phyloP scores from a whole-genome alignment of 2,329 filamentous ascomycete species.

The Phialemonium atrogriseum region DNA sequence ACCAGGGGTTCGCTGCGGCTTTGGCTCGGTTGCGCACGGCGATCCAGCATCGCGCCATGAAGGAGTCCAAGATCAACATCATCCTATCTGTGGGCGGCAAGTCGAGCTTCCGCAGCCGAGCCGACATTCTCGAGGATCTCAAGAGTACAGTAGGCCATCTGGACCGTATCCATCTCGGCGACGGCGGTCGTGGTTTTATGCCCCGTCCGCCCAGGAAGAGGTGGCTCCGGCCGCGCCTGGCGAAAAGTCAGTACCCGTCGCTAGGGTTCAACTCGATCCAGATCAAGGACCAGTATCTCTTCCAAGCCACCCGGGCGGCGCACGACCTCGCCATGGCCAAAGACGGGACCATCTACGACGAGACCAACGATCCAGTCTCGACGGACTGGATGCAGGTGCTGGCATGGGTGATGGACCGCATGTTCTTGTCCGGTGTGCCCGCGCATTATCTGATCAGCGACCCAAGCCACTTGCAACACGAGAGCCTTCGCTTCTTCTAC shows the following conservation, averaged over 20 bases:
- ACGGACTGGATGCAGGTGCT: conserved; percentile 29
- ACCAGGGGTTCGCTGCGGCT: conserved; percentile 9
- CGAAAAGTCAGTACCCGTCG: no score
- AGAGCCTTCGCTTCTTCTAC: conserved; percentile 33
- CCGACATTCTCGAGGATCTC: no score
- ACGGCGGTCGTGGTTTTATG: no score
- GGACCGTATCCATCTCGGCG: no score
- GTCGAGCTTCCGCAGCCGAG: no score
- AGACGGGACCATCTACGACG: conserved; percentile 18
- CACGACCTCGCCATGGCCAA: conserved; percentile 6
- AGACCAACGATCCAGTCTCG: conserved; percentile 19
- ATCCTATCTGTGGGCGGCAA: no score
- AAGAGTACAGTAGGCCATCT: no score
- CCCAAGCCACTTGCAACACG: conserved; percentile 22
- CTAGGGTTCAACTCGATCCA: no score
- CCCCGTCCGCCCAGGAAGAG: no score
- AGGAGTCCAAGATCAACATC: conserved; percentile 9
- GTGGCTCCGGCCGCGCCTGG: no score
- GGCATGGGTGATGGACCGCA: conserved; percentile 25
- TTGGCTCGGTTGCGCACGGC: conserved; percentile 12
- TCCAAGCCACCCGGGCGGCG: conserved; percentile 3
- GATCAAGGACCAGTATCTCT: no score
- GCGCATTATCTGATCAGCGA: conserved; percentile 32
- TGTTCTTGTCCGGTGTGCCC: conserved; percentile 28
- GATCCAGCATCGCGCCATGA: conserved; percentile 9